Conservation (phyloP, 2,329 filamentous ascomycete genomes). For the Claviceps digitariae region DNA sequence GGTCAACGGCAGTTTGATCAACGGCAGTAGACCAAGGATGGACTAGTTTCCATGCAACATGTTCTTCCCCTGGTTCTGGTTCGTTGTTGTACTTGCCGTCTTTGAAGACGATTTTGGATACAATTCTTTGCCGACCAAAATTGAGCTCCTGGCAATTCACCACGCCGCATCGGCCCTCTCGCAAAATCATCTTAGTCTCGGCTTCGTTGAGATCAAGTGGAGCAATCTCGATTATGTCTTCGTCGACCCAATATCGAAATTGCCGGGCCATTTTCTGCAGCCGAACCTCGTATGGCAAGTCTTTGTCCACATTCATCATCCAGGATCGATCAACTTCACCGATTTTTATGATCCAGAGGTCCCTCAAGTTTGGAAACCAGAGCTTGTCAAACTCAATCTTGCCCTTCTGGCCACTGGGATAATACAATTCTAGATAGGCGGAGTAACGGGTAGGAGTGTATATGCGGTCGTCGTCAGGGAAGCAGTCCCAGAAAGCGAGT, state of each 20-base stretch:
- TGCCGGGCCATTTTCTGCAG: background rate
- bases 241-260: background rate
- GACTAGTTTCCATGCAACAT: background rate
- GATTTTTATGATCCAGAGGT: background rate
- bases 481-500: slow-evolving; percentile 26
- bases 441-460: slow-evolving; percentile 10
- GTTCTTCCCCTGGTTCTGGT: slow-evolving; percentile 2
- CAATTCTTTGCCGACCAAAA: slow-evolving; percentile 20
- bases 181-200: background rate
- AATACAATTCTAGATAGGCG: background rate
- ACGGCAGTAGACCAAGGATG: background rate
- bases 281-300: background rate
- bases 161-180: slow-evolving; percentile 9
- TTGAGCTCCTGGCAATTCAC: slow-evolving; percentile 23
- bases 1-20: background rate
- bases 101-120: slow-evolving; percentile 25
- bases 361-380: background rate
- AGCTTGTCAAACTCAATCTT: background rate
- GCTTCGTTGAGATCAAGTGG: background rate
- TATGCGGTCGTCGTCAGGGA: slow-evolving; percentile 23
- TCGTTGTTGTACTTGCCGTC: slow-evolving; percentile 19
- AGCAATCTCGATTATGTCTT: background rate
- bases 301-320: background rate
- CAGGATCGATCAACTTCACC: background rate
- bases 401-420: background rate